These are phyloP conservation scores for Salisapilia sapeloensis DNA, from an alignment of 352 stramenopile genomes.

Conservation along the genomic window DNA sequence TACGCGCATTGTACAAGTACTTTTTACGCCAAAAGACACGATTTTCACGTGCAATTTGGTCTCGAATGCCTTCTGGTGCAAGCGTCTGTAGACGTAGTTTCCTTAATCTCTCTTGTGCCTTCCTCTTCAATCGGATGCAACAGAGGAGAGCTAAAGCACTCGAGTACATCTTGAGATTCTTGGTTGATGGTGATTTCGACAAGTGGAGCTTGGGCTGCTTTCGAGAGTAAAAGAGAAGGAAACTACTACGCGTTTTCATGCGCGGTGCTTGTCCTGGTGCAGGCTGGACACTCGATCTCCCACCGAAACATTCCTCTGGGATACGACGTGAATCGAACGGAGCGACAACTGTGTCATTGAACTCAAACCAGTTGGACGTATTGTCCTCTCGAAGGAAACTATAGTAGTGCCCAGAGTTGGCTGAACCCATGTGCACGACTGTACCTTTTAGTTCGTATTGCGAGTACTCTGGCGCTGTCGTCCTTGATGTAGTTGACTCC, in stretches of 20 bases:
- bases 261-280: slow-evolving; percentile 3
- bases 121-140: slow-evolving; percentile 15
- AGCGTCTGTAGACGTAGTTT: slow-evolving; percentile 27
- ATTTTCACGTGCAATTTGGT: slow-evolving; percentile 70
- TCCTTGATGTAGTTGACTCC: slow-evolving; percentile 10
- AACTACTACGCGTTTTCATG: slow-evolving; percentile 77
- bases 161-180: slow-evolving; percentile 9
- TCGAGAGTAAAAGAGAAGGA: slow-evolving; percentile 77
- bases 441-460: slow-evolving; percentile 77
- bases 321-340: slow-evolving; percentile 57
- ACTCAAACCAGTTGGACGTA: slow-evolving; percentile 56
- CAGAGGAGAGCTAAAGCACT: slow-evolving; percentile 18
- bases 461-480: slow-evolving; percentile 52
- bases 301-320: slow-evolving; percentile 47
- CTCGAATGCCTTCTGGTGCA: slow-evolving; percentile 48
- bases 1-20: slow-evolving; percentile 63
- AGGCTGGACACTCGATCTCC: slow-evolving; percentile 1
- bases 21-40: slow-evolving; percentile 74
- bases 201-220: slow-evolving; percentile 19
- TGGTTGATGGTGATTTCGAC: neutral
- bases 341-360: slow-evolving; percentile 75
- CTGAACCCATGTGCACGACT: slow-evolving; percentile 78
- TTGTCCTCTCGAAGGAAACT: slow-evolving; percentile 70
- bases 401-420: slow-evolving; percentile 83
- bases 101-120: slow-evolving; percentile 12